These are phyloP conservation scores for Adansonia rubrostipa DNA, from an alignment of 441 rosid species.

Conservation along the genomic window DNA sequence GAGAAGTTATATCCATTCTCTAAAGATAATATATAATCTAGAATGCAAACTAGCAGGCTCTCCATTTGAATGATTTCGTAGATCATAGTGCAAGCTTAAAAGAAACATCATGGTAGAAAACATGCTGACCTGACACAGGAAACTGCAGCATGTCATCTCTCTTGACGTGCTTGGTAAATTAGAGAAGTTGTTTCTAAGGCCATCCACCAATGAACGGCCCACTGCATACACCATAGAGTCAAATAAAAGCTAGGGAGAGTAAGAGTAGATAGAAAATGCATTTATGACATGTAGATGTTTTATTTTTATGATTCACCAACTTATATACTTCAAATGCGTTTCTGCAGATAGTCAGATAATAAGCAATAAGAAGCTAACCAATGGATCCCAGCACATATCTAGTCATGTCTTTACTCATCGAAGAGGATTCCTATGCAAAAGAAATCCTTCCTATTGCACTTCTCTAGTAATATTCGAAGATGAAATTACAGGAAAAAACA, in stretches of 20 bases:
- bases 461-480: not conserved
- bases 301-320: not conserved
- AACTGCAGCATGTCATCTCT: slow-evolving; percentile 37
- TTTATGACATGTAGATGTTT: not conserved
- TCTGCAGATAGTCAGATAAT: not conserved
- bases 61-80: not conserved
- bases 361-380: not conserved
- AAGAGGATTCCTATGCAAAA: not conserved
- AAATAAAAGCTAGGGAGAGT: not conserved
- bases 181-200: slow-evolving; percentile 50
- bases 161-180: slow-evolving; percentile 41
- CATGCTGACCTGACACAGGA: slow-evolving; percentile 60
- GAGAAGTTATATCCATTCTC: not conserved
- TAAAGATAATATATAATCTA: not conserved
- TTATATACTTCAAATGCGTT: slow-evolving; percentile 7
- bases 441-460: not conserved
- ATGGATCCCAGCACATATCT: not conserved
- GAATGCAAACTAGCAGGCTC: not conserved
- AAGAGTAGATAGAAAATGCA: not conserved
- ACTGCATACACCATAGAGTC: slow-evolving; percentile 29
- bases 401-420: not conserved
- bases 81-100: not conserved
- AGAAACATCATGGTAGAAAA: slow-evolving; percentile 8
- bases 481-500: not conserved
- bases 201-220: slow-evolving; percentile 54